Evolutionary conservation across 2,329 filamentous ascomycete species (phyloP).

Genomic region (Colletotrichum coccodes): DNA sequence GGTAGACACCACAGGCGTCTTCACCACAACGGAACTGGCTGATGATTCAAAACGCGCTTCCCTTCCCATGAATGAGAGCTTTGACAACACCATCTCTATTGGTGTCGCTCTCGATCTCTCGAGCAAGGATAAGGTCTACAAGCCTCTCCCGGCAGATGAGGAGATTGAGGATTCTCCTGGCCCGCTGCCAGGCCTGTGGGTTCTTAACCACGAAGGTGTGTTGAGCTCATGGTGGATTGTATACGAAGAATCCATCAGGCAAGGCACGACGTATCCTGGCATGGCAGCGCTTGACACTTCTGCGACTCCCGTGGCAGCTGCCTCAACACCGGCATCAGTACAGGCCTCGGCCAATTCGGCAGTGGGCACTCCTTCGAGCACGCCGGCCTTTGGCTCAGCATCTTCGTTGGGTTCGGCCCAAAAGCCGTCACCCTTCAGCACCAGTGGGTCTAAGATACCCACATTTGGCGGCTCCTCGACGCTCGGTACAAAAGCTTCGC

Average conservation of each 20-base stretch:
- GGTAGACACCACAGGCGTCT: conserved; percentile 72
- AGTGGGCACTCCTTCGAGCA: conserved; percentile 35
- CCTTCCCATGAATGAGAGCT: conserved; percentile 75
- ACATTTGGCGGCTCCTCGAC: conserved; percentile 59
- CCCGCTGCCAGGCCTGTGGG: conserved; percentile 85
- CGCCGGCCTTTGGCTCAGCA: conserved; percentile 39
- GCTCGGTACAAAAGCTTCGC: conserved; percentile 62
- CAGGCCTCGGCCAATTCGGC: conserved; percentile 31
- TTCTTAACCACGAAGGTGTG: conserved; percentile 89
- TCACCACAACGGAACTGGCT: conserved; percentile 77
- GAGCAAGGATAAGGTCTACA: conserved; percentile 78
- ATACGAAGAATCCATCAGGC: conserved; percentile 85
- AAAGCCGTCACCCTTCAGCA: conserved; percentile 30
- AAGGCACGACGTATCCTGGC: conserved; percentile 78
- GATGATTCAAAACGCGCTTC: conserved; percentile 81
- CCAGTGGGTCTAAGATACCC: conserved; percentile 42
- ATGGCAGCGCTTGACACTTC: conserved; percentile 56
- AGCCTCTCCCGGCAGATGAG: conserved; percentile 79
- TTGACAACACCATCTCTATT: conserved; percentile 79
- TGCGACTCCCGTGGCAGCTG: conserved; percentile 38
- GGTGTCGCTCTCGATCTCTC: conserved; percentile 89
- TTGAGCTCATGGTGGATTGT: conserved; percentile 91
- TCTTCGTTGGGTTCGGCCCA: conserved; percentile 51
- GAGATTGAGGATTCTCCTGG: conserved; percentile 82
- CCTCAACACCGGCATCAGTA: conserved; percentile 31